phyloP scores from a whole-genome alignment of 1,284 basidiomycete species.

The Vanrija sp. region DNA sequence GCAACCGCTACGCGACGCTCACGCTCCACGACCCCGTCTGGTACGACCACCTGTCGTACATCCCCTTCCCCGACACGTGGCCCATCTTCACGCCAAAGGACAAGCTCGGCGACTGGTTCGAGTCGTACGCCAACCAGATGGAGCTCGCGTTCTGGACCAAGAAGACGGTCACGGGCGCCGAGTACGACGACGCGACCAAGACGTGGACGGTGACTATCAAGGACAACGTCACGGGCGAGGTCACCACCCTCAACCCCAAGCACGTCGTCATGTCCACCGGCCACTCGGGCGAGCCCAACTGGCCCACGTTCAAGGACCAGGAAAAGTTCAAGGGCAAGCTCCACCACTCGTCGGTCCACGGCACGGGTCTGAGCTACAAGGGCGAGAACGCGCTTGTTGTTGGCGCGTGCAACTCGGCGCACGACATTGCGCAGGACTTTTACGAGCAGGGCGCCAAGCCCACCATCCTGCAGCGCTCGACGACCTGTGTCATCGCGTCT shows the following conservation, averaged over 20 bases:
- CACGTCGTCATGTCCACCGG: constrained; percentile 22
- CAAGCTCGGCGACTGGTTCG: constrained; percentile 37
- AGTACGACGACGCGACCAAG: constrained; percentile 40
- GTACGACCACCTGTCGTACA: constrained; percentile 51
- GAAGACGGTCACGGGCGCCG: constrained; percentile 51
- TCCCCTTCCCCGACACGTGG: constrained; percentile 52
- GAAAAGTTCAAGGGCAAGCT: constrained; percentile 56
- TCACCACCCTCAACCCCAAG: constrained; percentile 53
- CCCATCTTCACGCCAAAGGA: constrained; percentile 59
- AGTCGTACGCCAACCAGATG: constrained; percentile 32
- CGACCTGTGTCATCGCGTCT: constrained; percentile 50
- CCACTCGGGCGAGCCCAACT: constrained; percentile 15
- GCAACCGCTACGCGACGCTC: constrained; percentile 56
- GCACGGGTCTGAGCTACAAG: constrained; percentile 45
- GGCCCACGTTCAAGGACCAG: constrained; percentile 25
- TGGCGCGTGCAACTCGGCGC: constrained; percentile 19
- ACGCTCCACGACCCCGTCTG: constrained; percentile 61
- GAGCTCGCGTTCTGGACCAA: constrained; percentile 46
- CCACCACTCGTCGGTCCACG: constrained; percentile 57
- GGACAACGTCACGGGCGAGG: constrained; percentile 39
- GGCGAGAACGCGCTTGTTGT: constrained; percentile 48
- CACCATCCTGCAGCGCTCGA: constrained; percentile 52
- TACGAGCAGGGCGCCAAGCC: constrained; percentile 49
- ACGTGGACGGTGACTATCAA: constrained; percentile 56
- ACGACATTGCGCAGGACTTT: constrained; percentile 19